Percentiles rank a stretch among this genome's conserved stretches.
phyloP scores from a whole-genome alignment of 495 filamentous ascomycete species.

The Hypoxylon crocopeplum region DNA sequence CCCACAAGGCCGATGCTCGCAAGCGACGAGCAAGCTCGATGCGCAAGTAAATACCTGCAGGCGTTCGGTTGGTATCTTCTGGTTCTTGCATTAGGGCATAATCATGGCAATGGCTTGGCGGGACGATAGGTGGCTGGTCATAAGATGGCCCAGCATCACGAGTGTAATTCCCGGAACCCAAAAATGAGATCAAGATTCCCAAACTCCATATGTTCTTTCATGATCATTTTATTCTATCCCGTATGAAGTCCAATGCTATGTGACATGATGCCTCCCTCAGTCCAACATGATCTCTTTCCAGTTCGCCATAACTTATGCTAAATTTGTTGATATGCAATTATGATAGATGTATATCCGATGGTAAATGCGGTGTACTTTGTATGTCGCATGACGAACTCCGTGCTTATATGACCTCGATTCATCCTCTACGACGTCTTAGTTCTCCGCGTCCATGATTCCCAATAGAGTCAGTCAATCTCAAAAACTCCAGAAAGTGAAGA shows the following conservation, averaged over 20 bases:
- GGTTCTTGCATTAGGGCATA: conserved; percentile 47
- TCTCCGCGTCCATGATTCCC: conserved; percentile 17
- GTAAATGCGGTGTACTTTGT: conserved; percentile 13
- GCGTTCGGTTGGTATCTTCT: conserved; percentile 51
- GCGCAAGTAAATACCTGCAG: conserved; percentile 73
- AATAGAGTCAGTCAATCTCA: conserved; percentile 18
- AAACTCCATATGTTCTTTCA: conserved; percentile 9
- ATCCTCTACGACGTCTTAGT: conserved; percentile 20
- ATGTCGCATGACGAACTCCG: conserved; percentile 2
- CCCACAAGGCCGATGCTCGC: conserved; percentile 85
- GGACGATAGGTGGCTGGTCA: conserved; percentile 34
- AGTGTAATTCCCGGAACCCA: conserved; percentile 40
- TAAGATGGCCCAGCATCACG: conserved; percentile 35
- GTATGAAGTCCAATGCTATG: conserved; percentile 21
- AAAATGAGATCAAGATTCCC: conserved; percentile 43
- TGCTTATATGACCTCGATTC: conserved; percentile 27
- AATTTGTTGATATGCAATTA: conserved; percentile 14
- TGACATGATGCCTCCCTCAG: conserved; percentile 16
- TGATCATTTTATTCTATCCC: background rate
- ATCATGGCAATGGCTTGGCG: conserved; percentile 38
- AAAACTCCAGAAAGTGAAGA: conserved; percentile 8
- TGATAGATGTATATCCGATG: conserved; percentile 17
- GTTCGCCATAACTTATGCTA: conserved; percentile 30
- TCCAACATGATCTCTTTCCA: conserved; percentile 10
- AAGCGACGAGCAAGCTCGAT: conserved; percentile 97